These are phyloP conservation scores for Pezicula carpinea DNA, from an alignment of 2,329 filamentous ascomycete species.

Conservation along the genomic window DNA sequence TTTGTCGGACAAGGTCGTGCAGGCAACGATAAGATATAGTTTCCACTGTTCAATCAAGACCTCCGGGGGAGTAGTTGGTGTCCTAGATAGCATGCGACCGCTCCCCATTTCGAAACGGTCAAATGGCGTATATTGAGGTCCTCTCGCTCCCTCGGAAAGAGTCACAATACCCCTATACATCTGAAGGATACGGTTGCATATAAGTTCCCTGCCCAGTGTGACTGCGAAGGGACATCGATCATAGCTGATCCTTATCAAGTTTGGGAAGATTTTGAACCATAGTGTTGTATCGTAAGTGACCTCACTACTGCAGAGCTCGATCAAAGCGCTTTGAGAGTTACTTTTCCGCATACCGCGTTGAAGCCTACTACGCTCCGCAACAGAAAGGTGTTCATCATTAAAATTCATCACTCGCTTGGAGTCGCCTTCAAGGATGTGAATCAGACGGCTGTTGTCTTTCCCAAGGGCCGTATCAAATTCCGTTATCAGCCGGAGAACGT, in stretches of 20 bases:
- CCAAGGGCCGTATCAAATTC: slow-evolving; percentile 90
- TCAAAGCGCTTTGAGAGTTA: slow-evolving; percentile 77
- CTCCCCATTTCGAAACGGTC: slow-evolving; percentile 46
- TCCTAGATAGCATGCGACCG: slow-evolving; percentile 39
- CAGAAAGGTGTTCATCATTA: slow-evolving; percentile 84
- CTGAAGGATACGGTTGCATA: slow-evolving; percentile 87
- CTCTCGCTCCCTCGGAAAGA: slow-evolving; percentile 69
- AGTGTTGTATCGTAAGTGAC: slow-evolving; percentile 90
- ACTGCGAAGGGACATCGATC: slow-evolving; percentile 90
- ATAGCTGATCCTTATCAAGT: slow-evolving; percentile 84
- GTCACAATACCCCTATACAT: slow-evolving; percentile 83
- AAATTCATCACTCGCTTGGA: slow-evolving; percentile 86
- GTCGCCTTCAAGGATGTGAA: slow-evolving; percentile 87
- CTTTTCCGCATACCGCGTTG: slow-evolving; percentile 85
- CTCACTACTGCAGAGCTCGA: slow-evolving; percentile 94
- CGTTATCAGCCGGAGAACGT: slow-evolving; percentile 82
- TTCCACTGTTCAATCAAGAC: slow-evolving; percentile 97
- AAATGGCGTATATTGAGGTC: slow-evolving; percentile 55
- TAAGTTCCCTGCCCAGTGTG: slow-evolving; percentile 82
- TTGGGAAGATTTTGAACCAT: slow-evolving; percentile 98
- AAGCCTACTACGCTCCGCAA: slow-evolving; percentile 87
- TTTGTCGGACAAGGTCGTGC: slow-evolving; percentile 85
- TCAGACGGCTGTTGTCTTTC: slow-evolving; percentile 70
- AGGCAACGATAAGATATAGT: slow-evolving; percentile 93
- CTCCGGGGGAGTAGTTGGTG: slow-evolving; percentile 71